Evolutionary conservation across 2,329 filamentous ascomycete genomes (phyloP), one percentile per base, ranked within the genome.

Genomic region (Gremmenia infestans): DNA sequence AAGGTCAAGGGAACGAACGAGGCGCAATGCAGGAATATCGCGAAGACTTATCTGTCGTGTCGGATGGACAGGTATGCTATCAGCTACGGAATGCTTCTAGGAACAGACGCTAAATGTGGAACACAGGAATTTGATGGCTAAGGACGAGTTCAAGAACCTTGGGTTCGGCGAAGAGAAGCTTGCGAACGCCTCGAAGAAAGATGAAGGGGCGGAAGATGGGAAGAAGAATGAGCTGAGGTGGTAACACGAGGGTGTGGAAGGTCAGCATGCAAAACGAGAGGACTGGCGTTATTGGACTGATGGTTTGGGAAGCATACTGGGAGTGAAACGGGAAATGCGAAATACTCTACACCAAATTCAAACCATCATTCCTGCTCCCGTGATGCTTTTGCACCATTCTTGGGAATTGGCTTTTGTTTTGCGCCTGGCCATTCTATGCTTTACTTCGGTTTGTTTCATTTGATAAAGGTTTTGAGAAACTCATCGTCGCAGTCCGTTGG

Each of bases 141-240:
- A 83, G 64, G 94, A 99, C 69, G 89, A 96, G 57, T 94, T 97
- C 73, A 91, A 89, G 72, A 99, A 99, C 69, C 77, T 99, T 42
- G 94, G 94, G 0, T 94, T 96, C 65, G 69, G 71, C 14, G 68
- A 71, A 1, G 62, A 68, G n/a, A 63, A 72, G 68, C 49, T 54
- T 54, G 43, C 35, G 22, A 36, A n/a, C 47, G 52, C 54, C 23
- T 53, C 52, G 37, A 58, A 25, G 12, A 57, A 55, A 39, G 53
- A 37, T n/a, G 48, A 55, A 55, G 52, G 57, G 57, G 49, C 46
- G 54, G 55, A 60, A 46, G 55, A 63, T 47, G 50, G 52, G 42
- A 54, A 65, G 32, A 58, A 59, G 9, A 56, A 54, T 22, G 53
- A 57, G 36, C 55, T 68, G 55, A 63, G 65, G 43, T 69, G 67